A percentile compares a stretch with the other conserved stretches of the same genome.
These are phyloP conservation scores for Chaetomium sp. DNA, from an alignment of 2,329 filamentous ascomycete species.

Conservation along the genomic window DNA sequence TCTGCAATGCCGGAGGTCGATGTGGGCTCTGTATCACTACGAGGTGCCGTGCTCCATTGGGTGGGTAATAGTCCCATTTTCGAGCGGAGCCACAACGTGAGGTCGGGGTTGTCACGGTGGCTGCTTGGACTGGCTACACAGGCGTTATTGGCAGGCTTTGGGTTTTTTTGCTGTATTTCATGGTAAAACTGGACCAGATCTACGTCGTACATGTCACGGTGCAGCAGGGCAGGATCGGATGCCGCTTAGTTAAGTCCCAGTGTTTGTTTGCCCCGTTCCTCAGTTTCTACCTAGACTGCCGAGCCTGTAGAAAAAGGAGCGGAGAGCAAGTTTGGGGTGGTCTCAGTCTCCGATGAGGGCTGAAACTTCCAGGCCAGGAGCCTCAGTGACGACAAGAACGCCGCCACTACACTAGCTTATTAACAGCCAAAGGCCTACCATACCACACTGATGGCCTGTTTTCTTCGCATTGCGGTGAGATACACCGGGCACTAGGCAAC, in stretches of 20 bases:
- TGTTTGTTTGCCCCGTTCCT: background rate
- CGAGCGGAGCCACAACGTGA: conserved; percentile 21
- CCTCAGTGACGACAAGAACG: background rate
- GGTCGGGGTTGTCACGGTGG: conserved; percentile 27
- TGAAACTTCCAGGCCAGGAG: background rate
- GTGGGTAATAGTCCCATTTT: conserved; percentile 10
- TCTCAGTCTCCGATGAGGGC: background rate
- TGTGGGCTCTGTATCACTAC: conserved; percentile 18
- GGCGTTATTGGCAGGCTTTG: conserved; percentile 32
- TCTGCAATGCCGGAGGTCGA: background rate
- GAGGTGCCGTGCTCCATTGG: background rate
- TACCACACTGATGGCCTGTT: background rate
- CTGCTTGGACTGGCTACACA: conserved; percentile 31
- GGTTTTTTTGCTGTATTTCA: conserved; percentile 26
- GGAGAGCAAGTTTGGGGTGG: background rate
- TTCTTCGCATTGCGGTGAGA: background rate
- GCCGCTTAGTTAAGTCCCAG: conserved; percentile 6
- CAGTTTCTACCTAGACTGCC: background rate
- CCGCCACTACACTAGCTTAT: background rate
- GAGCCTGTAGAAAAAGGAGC: background rate
- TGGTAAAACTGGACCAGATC: conserved; percentile 18
- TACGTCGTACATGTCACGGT: conserved; percentile 23
- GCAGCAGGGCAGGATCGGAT: conserved; percentile 15
- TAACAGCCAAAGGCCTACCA: background rate
- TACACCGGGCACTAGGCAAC: background rate